Evolutionary conservation across 1,139 yeast species (phyloP).

Genomic region (Debaryomyces nepalensis): DNA sequence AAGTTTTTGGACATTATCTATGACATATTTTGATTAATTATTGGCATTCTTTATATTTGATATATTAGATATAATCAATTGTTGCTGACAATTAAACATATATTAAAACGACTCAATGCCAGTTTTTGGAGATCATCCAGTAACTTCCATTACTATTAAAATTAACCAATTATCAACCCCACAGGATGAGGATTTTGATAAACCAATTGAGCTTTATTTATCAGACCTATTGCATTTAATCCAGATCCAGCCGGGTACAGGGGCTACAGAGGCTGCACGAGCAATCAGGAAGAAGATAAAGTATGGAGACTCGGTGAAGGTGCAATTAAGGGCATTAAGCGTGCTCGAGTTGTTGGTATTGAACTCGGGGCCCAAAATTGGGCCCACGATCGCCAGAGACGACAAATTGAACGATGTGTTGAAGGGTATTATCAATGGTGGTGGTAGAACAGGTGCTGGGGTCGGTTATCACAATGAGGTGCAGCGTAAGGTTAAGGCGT

Average conservation of each 20-base stretch:
- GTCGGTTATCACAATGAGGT: slow-evolving; percentile 48
- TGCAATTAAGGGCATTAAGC: slow-evolving; percentile 69
- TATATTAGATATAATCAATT: slow-evolving; percentile 1
- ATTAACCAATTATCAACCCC: slow-evolving; percentile 47
- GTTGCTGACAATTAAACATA: too few species aligned
- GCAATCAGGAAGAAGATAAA: slow-evolving; percentile 87
- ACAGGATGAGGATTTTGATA: slow-evolving; percentile 38
- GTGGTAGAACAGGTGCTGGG: slow-evolving; percentile 44
- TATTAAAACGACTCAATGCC: too few species aligned
- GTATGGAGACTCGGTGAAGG: slow-evolving; percentile 65
- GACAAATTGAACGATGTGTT: slow-evolving; percentile 71
- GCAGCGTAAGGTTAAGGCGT: slow-evolving; percentile 45
- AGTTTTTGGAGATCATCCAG: slow-evolving; percentile 45
- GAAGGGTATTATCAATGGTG: slow-evolving; percentile 48
- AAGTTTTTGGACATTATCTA: slow-evolving; percentile 1
- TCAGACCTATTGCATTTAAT: slow-evolving; percentile 46
- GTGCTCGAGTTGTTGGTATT: slow-evolving; percentile 75
- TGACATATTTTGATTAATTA: not conserved
- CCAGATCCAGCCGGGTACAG: slow-evolving; percentile 40
- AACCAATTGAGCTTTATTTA: slow-evolving; percentile 40
- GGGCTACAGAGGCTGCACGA: slow-evolving; percentile 85
- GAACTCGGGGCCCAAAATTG: slow-evolving; percentile 64
- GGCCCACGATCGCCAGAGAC: slow-evolving; percentile 66
- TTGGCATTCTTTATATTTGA: not conserved
- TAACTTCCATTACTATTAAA: slow-evolving; percentile 50